Percentiles rank a stretch among this genome's conserved stretches.
phyloP scores from a whole-genome alignment of 331 rosid genomes.

The Quercus lobata region DNA sequence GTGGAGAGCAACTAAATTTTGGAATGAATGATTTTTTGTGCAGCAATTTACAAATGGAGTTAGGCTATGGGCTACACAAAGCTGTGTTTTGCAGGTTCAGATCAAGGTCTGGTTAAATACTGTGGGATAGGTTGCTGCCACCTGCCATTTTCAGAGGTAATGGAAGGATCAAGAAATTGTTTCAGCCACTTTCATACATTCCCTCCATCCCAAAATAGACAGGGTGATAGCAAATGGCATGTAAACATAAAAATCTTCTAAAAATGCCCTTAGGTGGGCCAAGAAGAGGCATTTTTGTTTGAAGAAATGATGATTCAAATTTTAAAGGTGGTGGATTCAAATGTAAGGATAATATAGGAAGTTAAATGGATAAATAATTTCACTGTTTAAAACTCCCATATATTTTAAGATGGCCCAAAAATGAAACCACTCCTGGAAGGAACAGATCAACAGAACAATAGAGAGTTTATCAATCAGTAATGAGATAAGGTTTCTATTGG shows the following conservation, averaged over 20 bases:
- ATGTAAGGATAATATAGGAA: too few species aligned
- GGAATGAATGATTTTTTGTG: not conserved
- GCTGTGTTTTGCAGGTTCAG: not conserved
- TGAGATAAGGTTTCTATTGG: not conserved
- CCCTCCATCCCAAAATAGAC: too few species aligned
- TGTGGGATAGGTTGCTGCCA: not conserved
- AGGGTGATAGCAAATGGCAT: too few species aligned
- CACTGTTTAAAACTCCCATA: too few species aligned
- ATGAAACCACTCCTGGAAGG: not conserved
- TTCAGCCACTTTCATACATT: not conserved
- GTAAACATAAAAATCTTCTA: too few species aligned
- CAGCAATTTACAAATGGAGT: not conserved
- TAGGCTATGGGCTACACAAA: not conserved
- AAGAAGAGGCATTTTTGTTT: too few species aligned
- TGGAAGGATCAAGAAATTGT: not conserved
- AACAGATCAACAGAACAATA: not conserved
- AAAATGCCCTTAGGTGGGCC: too few species aligned
- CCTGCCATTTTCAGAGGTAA: not conserved
- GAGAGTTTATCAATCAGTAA: not conserved
- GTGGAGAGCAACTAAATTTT: not conserved
- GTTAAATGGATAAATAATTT: too few species aligned
- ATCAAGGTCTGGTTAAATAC: not conserved
- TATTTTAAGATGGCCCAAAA: too few species aligned
- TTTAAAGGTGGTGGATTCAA: too few species aligned
- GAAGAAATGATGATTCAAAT: too few species aligned